These are phyloP conservation scores for Hanseniaspora meyeri DNA, from an alignment of 805 yeast species.

Conservation along the genomic window DNA sequence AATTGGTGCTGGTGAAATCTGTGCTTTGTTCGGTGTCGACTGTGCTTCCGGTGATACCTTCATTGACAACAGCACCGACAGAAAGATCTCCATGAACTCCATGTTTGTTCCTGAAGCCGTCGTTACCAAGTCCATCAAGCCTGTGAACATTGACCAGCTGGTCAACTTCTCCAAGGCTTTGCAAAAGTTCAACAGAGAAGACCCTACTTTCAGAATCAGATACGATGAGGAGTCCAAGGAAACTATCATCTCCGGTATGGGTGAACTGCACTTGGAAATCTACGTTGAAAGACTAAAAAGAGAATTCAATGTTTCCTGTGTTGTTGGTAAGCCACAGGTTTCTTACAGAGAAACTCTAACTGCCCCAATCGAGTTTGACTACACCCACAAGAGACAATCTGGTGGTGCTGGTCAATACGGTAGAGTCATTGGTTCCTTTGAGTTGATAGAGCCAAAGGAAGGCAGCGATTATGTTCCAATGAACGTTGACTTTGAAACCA, in stretches of 20 bases:
- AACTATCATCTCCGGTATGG: constrained; percentile 87
- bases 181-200: constrained; percentile 96
- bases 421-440: constrained; percentile 77
- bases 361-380: constrained; percentile 64
- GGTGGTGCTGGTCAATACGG: constrained; percentile 99
- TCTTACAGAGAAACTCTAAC: constrained; percentile 91
- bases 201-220: constrained; percentile 91
- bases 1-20: constrained; percentile 94
- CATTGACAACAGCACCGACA: constrained; percentile 62
- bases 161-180: constrained; percentile 91
- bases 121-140: constrained; percentile 79
- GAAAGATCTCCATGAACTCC: constrained; percentile 72
- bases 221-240: constrained; percentile 89
- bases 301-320: constrained; percentile 90
- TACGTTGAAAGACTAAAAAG: constrained; percentile 97
- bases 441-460: constrained; percentile 42
- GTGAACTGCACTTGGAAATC: constrained; percentile 91
- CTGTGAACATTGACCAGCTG: constrained; percentile 73
- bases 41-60: constrained; percentile 98
- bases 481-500: constrained; percentile 53
- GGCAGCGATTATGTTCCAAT: constrained; percentile 13
- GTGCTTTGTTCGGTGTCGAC: constrained; percentile 98
- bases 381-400: constrained; percentile 92
- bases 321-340: constrained; percentile 95
- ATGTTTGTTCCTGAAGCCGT: constrained; percentile 99